Conservation (phyloP, 1,284 basidiomycete genomes). For the Cryptococcus amylolentus region DNA sequence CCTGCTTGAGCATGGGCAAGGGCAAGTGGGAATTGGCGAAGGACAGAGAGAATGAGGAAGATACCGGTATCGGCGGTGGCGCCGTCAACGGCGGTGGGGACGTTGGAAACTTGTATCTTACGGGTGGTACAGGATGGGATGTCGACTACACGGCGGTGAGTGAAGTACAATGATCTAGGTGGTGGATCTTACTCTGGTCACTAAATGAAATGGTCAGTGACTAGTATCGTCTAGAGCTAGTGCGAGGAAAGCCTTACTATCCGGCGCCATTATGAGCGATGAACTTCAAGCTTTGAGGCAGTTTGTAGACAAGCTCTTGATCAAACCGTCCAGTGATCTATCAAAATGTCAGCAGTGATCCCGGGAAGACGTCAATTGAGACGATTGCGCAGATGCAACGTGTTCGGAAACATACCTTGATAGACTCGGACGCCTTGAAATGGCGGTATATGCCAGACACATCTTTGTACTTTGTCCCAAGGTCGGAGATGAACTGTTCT, state of each 20-base stretch:
- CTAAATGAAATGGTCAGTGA: slow-evolving; percentile 1
- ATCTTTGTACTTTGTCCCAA: slow-evolving; percentile 15
- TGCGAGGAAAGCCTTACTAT: slow-evolving; percentile 8
- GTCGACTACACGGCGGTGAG: slow-evolving; percentile 46
- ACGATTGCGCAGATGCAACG: too few relatives aligned
- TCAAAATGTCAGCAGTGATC: too few relatives aligned
- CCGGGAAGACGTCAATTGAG: too few relatives aligned
- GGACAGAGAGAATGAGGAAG: slow-evolving; percentile 72
- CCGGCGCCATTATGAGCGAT: slow-evolving; percentile 29
- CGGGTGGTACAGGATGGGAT: slow-evolving; percentile 56
- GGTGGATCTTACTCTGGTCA: slow-evolving; percentile 17
- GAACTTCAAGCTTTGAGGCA: slow-evolving; percentile 18
- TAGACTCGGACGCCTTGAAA: slow-evolving; percentile 29
- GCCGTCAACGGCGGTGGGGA: slow-evolving; percentile 81
- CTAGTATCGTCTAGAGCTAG: neutral
- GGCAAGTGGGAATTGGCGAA: slow-evolving; percentile 67
- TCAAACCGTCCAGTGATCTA: slow-evolving; percentile 28
- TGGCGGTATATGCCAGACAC: slow-evolving; percentile 27
- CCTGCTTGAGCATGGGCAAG: slow-evolving; percentile 60
- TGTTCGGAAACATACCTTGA: slow-evolving; percentile 13
- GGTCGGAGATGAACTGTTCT: slow-evolving; percentile 21
- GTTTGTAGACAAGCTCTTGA: slow-evolving; percentile 17
- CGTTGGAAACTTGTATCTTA: slow-evolving; percentile 63
- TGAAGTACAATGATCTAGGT: neutral
- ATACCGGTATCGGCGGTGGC: slow-evolving; percentile 82